Evolutionary conservation across 225 moss, liverwort and hornwort genomes (phyloP), one percentile per base, ranked within the genome.

Genomic region (Marchantia polymorpha): DNA sequence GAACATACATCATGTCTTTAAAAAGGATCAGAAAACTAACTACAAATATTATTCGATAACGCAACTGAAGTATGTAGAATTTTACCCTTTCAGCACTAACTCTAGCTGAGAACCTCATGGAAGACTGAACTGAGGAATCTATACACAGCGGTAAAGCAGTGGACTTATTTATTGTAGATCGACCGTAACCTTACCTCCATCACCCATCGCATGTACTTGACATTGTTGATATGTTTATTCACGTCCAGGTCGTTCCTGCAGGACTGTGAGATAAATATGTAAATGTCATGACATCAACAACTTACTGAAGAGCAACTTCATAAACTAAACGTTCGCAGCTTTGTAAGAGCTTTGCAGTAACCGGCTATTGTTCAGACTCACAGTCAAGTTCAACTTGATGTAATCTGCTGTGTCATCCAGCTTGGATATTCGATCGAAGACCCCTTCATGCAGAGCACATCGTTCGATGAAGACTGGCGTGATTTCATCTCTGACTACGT

Each of bases 201-300:
- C 31, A 92, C 83, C 91, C 91, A 92, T 82, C 78, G 83, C 68
- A 91, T 87, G 77, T 91, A 91, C 64, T 91, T 91, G 82, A 91
- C 85, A 79, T 92, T 91, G 82, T 87, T 92, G 69, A 92, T 88
- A 65, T 92, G 92, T 58, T 87, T 88, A 79, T 92, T 92, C 82
- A 89, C 85, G 79, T 92, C 92, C 55, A 92, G 84, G 64, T 92
- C 89, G 12, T 79, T 77, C 19, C 53, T 69, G 12, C 75, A 58
- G 59, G 91, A 82, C 82, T 86, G 83, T 64, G 64, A 10, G 15
- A 23, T 20, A 1, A 64, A n/a, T 64, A 39, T 39, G 39, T 39
- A 39, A 39, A 39, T 39, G 39, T 5, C 39, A 5, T 39, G 39
- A 39, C 39, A 39, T 39, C 39, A 39, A 39, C 39, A 39, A 5